Conservation (phyloP, 2,329 filamentous ascomycete genomes). For the Ustulina deusta region DNA sequence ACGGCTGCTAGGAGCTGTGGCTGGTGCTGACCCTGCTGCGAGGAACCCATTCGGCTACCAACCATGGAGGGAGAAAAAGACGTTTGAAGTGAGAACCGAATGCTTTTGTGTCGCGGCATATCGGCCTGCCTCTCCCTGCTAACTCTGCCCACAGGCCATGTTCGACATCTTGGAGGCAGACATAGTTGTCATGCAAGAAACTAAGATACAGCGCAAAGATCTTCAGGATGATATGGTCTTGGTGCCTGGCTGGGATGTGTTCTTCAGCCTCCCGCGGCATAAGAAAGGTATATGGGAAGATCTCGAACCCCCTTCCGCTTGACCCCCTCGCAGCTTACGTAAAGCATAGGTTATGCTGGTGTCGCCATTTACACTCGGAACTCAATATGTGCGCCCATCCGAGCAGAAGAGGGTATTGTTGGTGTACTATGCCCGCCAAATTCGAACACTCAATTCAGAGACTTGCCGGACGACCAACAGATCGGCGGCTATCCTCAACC, state of each 20-base stretch:
- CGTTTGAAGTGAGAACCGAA: slow-evolving; percentile 68
- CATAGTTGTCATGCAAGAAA: slow-evolving; percentile 94
- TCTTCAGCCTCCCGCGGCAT: slow-evolving; percentile 90
- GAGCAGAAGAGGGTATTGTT: slow-evolving; percentile 93
- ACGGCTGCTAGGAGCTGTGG: background rate
- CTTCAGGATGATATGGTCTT: slow-evolving; percentile 95
- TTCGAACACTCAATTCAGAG: slow-evolving; percentile 76
- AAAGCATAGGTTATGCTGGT: slow-evolving; percentile 84
- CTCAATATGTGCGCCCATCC: slow-evolving; percentile 83
- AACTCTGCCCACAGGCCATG: slow-evolving; percentile 72
- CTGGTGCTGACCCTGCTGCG: slow-evolving; percentile 34
- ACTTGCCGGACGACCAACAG: slow-evolving; percentile 77
- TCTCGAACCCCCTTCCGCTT: background rate
- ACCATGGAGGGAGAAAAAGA: slow-evolving; percentile 80
- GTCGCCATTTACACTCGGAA: slow-evolving; percentile 96
- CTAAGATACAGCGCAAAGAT: slow-evolving; percentile 95
- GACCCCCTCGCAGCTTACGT: slow-evolving; percentile 23
- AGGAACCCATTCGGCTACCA: slow-evolving; percentile 88
- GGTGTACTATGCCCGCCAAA: slow-evolving; percentile 81
- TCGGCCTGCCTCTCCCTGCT: background rate
- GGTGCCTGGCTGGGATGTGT: slow-evolving; percentile 94
- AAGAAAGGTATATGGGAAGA: slow-evolving; percentile 78
- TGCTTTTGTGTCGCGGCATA: background rate
- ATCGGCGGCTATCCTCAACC: slow-evolving; percentile 89
- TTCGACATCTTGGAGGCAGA: slow-evolving; percentile 93